Percentiles rank a stretch among this genome's conserved stretches.
Evolutionary conservation across 1,284 basidiomycete genomes (phyloP).

Genomic region (Psilocybe mexicana): DNA sequence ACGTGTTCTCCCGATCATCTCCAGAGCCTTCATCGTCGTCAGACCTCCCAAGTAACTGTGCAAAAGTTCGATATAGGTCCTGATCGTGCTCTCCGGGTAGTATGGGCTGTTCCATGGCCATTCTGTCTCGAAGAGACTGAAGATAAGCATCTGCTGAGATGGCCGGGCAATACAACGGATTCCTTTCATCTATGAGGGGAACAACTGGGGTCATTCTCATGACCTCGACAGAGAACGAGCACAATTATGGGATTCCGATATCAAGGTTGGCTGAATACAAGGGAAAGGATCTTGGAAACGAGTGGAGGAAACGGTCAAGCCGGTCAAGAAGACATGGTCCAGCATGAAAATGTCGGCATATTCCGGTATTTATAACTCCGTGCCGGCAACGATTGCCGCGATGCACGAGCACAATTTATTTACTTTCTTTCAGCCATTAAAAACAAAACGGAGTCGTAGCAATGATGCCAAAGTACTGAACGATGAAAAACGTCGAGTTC

Average conservation of each 20-base stretch:
- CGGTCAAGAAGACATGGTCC: too few relatives aligned
- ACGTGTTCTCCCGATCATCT: conserved; percentile 15
- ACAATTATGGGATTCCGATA: too few relatives aligned
- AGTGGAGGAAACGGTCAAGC: too few relatives aligned
- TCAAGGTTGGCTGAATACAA: too few relatives aligned
- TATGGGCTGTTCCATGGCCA: neutral
- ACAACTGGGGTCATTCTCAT: conserved; percentile 8
- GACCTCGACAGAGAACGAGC: neutral
- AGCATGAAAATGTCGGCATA: too few relatives aligned
- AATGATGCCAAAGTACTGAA: conserved; percentile 18
- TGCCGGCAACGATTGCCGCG: neutral
- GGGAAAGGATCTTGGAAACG: too few relatives aligned
- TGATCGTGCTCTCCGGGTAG: neutral
- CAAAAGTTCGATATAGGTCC: conserved; percentile 31
- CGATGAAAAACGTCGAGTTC: neutral
- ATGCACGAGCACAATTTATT: too few relatives aligned
- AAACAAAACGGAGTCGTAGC: conserved; percentile 18
- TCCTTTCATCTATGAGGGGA: conserved; percentile 37
- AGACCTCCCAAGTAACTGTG: conserved; percentile 34
- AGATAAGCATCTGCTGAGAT: conserved; percentile 44
- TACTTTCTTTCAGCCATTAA: neutral
- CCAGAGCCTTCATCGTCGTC: conserved; percentile 29
- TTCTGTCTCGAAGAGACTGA: conserved; percentile 22
- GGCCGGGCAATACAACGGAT: conserved; percentile 46
- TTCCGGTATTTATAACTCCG: too few relatives aligned